Evolutionary conservation across 768 basidiomycete genomes (phyloP), one percentile per base, ranked within the genome.

Genomic region (Tylopilus felleus): DNA sequence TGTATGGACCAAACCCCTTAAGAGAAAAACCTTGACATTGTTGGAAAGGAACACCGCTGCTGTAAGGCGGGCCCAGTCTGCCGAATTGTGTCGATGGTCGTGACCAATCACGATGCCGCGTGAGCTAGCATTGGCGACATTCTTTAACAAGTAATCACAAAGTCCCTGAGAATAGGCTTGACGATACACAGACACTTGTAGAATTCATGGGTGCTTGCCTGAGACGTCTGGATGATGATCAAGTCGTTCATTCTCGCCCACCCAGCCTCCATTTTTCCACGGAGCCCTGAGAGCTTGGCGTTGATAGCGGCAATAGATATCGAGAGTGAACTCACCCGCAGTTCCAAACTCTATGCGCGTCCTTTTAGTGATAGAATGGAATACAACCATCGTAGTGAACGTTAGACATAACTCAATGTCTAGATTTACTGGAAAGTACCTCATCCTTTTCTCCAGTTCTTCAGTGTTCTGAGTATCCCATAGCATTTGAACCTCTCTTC

Each of bases 161-260:
- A 94, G 78, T 25, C 91, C 91, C 89, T 91, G 63, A 29, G 4
- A 40, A 48, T 27, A 43, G 29, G 35, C 25, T 12, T 43, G 22
- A 27, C 17, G 39, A 28, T 7, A 51, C 43, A 33, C 31, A 27
- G 23, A 19, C 23, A 3, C 21, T 35, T 29, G 22, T 29, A 7
- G 16, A 4, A 27, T 29, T 35, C 17, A 38, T 17, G 46, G 12
- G 29, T 42, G 41, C 71, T 43, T 40, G 82, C 90, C 77, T 93
- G 90, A 14, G 89, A 90, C 10, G 90, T 80, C 65, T 93, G 90
- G 40, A 90, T 84, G 49, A 93, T 74, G 45, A 83, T 88, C 52
- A 95, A 71, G 68, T 93, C 90, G 65, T 95, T 95, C 90, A 95
- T 93, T 51, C 88, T 80, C n/a, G 88, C 79, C 81, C 87, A 93